A percentile compares a stretch with the other conserved stretches of the same genome.
Evolutionary conservation across 2,329 filamentous ascomycete species (phyloP).

Genomic region (Sporothrix phasma): DNA sequence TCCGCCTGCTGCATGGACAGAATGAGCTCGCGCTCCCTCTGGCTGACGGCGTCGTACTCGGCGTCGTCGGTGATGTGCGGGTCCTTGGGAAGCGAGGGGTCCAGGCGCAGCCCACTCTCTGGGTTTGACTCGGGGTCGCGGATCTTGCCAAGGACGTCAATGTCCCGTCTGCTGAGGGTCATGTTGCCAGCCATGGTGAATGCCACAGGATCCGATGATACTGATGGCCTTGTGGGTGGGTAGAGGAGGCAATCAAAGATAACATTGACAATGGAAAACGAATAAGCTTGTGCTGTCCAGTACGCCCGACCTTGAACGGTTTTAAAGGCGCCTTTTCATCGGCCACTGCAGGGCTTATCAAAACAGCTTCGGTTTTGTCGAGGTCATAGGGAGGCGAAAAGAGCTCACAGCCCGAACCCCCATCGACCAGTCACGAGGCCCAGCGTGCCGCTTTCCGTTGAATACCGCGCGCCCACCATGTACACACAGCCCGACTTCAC

Average conservation of each 20-base stretch:
- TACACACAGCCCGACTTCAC: background rate
- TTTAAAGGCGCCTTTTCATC: background rate
- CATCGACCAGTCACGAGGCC: background rate
- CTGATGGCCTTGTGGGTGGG: background rate
- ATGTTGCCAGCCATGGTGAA: constrained; percentile 20
- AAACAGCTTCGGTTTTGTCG: background rate
- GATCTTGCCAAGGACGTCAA: constrained; percentile 56
- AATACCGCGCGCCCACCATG: background rate
- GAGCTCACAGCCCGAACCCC: background rate
- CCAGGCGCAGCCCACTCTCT: constrained; percentile 42
- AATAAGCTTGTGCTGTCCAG: background rate
- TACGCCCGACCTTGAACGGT: background rate
- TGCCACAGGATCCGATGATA: background rate
- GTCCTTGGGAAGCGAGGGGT: constrained; percentile 45
- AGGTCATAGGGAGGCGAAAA: background rate
- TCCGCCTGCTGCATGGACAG: constrained; percentile 45
- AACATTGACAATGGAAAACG: background rate
- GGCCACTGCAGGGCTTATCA: background rate
- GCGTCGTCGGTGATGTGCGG: constrained; percentile 43
- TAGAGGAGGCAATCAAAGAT: background rate
- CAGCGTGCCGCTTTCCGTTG: background rate
- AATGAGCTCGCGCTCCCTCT: constrained; percentile 45
- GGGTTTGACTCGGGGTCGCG: constrained; percentile 56
- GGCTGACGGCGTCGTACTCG: constrained; percentile 41
- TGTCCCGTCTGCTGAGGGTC: constrained; percentile 46